These are phyloP conservation scores for Blastosporella zonata DNA, from an alignment of 1,284 basidiomycete species.

Conservation along the genomic window DNA sequence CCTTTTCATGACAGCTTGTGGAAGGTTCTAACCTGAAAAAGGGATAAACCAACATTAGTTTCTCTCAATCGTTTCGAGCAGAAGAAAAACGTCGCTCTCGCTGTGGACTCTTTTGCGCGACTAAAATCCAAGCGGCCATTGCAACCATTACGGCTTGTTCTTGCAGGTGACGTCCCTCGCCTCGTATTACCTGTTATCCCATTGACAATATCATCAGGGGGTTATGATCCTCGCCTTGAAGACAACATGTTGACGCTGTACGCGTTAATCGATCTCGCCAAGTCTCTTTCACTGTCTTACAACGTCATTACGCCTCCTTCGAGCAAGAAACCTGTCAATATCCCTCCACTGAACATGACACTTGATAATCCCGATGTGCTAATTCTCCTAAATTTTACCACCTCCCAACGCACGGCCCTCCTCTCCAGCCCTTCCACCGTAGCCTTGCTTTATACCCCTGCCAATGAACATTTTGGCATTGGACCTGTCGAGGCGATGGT, in stretches of 20 bases:
- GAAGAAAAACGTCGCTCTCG: constrained; percentile 90
- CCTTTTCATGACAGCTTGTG: neutral
- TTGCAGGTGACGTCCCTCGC: constrained; percentile 56
- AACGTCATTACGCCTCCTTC: constrained; percentile 45
- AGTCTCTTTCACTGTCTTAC: constrained; percentile 49
- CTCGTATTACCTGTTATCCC: neutral
- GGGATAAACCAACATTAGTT: constrained; percentile 73
- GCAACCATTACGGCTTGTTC: constrained; percentile 55
- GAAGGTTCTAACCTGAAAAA: constrained; percentile 28
- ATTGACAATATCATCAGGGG: constrained; percentile 37
- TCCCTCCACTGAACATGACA: constrained; percentile 38
- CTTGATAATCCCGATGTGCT: constrained; percentile 57
- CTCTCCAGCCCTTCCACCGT: constrained; percentile 64
- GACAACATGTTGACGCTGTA: constrained; percentile 40
- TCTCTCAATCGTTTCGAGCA: constrained; percentile 95
- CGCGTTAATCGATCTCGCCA: constrained; percentile 55
- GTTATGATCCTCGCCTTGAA: constrained; percentile 50
- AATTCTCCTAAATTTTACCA: constrained; percentile 86
- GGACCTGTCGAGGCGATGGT: constrained; percentile 96
- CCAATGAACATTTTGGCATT: constrained; percentile 97
- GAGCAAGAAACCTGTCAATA: constrained; percentile 20
- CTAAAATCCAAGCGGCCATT: constrained; percentile 28
- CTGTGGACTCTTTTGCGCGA: constrained; percentile 75
- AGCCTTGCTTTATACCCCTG: constrained; percentile 88
- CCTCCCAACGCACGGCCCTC: constrained; percentile 73